A percentile compares a stretch with the other conserved stretches of the same genome.
phyloP scores from a whole-genome alignment of 257 asterid species.

The Paraleonurus japonicus region DNA sequence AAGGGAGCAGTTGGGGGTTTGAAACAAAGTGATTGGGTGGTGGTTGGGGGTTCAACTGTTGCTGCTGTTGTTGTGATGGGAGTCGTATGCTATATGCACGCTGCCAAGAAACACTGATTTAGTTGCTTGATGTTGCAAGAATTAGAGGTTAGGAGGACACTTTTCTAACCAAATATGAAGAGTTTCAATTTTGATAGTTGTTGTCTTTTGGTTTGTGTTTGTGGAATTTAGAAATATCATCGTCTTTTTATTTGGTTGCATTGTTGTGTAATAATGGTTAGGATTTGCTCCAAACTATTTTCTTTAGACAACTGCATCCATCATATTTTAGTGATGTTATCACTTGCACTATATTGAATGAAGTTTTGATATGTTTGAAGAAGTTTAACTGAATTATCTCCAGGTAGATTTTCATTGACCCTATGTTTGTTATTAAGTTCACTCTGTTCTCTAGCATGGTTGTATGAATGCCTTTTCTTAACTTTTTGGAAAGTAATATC shows the following conservation, averaged over 20 bases:
- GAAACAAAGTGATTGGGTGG: slow-evolving; percentile 41
- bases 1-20: slow-evolving; percentile 31
- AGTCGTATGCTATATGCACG: slow-evolving; percentile 42
- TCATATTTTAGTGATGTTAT: not conserved
- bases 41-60: slow-evolving; percentile 48
- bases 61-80: slow-evolving; percentile 50
- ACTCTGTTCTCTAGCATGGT: slow-evolving; percentile 6
- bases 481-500: not conserved
- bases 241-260: slow-evolving; percentile 22
- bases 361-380: slow-evolving; percentile 10
- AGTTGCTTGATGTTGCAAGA: slow-evolving; percentile 32
- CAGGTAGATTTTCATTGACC: not conserved
- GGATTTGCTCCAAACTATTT: slow-evolving; percentile 21
- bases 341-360: slow-evolving; percentile 16
- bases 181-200: slow-evolving; percentile 57
- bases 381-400: not conserved
- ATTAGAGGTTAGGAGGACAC: slow-evolving; percentile 33
- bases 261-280: slow-evolving; percentile 31
- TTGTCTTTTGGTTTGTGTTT: slow-evolving; percentile 30
- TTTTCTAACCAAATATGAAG: slow-evolving; percentile 32
- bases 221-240: slow-evolving; percentile 26
- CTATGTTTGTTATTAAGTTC: not conserved
- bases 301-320: slow-evolving; percentile 21
- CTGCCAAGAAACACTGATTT: slow-evolving; percentile 35
- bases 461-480: not conserved